These are phyloP conservation scores for Cercospora canescens DNA, from an alignment of 2,329 filamentous ascomycete genomes.

Conservation along the genomic window DNA sequence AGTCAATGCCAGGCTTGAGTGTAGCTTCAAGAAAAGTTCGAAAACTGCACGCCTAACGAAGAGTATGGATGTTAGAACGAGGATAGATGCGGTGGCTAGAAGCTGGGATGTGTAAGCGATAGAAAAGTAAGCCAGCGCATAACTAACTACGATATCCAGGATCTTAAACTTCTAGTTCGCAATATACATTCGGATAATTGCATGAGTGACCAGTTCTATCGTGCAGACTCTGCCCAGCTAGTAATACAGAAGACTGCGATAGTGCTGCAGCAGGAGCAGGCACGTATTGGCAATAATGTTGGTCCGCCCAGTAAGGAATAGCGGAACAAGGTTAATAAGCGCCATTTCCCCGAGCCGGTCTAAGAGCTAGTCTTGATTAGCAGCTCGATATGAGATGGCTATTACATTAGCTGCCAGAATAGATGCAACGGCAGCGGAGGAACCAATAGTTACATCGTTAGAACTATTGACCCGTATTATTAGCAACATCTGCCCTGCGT, in stretches of 20 bases:
- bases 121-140: not conserved
- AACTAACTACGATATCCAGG: not conserved
- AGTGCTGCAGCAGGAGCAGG: not conserved
- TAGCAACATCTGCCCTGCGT: not conserved
- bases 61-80: slow-evolving; percentile 8
- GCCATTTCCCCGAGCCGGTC: not conserved
- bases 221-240: slow-evolving; percentile 9
- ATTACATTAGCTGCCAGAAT: not conserved
- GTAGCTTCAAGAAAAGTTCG: slow-evolving; percentile 15
- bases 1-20: not conserved
- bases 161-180: not conserved
- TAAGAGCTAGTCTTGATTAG: not conserved
- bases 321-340: slow-evolving; percentile 11
- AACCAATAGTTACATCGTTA: not conserved
- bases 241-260: not conserved
- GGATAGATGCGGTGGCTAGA: not conserved
- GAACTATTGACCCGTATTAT: not conserved
- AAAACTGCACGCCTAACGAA: slow-evolving; percentile 4
- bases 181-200: not conserved
- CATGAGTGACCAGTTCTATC: not conserved
- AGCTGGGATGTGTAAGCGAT: not conserved
- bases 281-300: not conserved
- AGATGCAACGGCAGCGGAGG: not conserved
- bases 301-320: slow-evolving; percentile 6
- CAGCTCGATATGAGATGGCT: not conserved